A percentile compares a stretch with the other conserved stretches of the same genome.
phyloP scores from a whole-genome alignment of 108 stramenopile genomes.

The Hondaea fermentalgiana region DNA sequence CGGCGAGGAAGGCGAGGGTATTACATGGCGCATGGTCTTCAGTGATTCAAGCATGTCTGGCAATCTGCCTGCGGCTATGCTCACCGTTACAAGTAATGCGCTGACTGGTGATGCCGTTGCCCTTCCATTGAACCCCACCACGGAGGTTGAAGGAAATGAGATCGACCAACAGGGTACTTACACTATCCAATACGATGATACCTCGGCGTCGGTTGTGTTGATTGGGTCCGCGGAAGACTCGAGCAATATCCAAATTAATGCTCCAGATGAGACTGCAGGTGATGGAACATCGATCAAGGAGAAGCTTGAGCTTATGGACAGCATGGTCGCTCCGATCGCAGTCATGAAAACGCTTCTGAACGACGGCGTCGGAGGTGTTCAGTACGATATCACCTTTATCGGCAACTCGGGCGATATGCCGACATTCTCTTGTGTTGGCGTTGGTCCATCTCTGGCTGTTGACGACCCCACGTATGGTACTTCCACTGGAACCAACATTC shows the following conservation, averaged over 20 bases:
- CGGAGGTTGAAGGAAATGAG: not conserved
- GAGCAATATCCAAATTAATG: not conserved
- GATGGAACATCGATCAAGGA: not conserved
- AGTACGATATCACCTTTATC: not conserved
- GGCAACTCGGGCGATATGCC: not conserved
- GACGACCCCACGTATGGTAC: not conserved
- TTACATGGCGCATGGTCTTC: not conserved
- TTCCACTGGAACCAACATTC: not conserved
- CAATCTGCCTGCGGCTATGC: not conserved
- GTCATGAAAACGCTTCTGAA: not conserved
- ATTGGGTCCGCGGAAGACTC: not conserved
- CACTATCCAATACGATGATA: not conserved
- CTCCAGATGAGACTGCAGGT: not conserved
- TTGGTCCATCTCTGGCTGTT: not conserved
- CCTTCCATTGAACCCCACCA: not conserved
- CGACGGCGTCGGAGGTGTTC: constrained; percentile 4
- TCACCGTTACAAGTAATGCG: not conserved
- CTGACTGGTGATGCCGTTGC: not conserved
- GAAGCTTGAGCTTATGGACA: not conserved
- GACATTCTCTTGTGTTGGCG: not conserved
- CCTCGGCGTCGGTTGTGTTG: not conserved
- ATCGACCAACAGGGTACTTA: not conserved
- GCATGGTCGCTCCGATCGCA: not conserved
- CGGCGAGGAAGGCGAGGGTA: not conserved
- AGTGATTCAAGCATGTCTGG: not conserved